Evolutionary conservation across 225 moss, liverwort and hornwort genomes (phyloP).

Genomic region (Climacium dendroides): DNA sequence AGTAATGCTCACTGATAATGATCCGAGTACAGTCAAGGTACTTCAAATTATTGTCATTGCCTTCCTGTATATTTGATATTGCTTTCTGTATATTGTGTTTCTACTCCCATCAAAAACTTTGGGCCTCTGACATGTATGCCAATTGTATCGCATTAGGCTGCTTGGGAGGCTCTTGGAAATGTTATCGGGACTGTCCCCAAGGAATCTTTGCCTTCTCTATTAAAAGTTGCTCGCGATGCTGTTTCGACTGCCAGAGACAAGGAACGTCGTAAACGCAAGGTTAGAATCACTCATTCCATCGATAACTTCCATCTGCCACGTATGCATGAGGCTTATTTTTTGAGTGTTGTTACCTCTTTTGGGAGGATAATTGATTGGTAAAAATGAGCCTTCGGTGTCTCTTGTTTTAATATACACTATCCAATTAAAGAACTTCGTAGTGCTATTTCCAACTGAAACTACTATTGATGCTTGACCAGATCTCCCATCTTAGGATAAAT

Average conservation of each 20-base stretch:
- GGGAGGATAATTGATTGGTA: background rate
- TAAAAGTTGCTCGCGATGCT: slow-evolving; percentile 90
- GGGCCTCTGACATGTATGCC: background rate
- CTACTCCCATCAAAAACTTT: background rate
- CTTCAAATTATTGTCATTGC: background rate
- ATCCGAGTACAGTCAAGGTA: slow-evolving; percentile 76
- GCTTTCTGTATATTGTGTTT: background rate
- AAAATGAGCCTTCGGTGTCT: background rate
- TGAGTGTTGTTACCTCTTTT: background rate
- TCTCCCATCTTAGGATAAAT: background rate
- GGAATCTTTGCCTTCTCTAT: slow-evolving; percentile 59
- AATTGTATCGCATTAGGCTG: slow-evolving; percentile 42
- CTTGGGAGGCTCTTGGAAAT: slow-evolving; percentile 87
- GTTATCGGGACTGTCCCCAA: slow-evolving; percentile 70
- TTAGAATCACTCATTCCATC: background rate
- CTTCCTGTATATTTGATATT: background rate
- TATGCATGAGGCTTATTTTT: background rate
- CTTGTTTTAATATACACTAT: background rate
- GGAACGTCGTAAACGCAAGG: slow-evolving; percentile 97
- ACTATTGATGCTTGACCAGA: background rate
- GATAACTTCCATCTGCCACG: background rate
- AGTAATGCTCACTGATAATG: slow-evolving; percentile 90
- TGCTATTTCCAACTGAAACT: background rate
- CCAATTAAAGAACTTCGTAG: background rate
- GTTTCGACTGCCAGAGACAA: slow-evolving; percentile 92